Conservation (phyloP, 305 asterid genomes). For the Fraxinus velutina region DNA sequence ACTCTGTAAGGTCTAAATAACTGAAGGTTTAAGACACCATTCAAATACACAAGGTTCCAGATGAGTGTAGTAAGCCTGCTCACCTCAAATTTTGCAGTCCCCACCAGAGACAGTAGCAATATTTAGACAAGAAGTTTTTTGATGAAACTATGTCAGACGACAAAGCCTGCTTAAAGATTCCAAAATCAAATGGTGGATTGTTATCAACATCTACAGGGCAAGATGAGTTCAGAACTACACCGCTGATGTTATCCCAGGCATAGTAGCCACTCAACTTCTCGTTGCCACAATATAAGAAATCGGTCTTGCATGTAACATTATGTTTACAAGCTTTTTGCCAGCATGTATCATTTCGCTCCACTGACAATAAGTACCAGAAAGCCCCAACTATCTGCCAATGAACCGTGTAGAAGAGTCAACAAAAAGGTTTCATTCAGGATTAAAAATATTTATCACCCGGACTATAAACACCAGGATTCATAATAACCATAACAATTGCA, state of each 20-base stretch:
- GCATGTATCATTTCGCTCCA: slow-evolving; percentile 90
- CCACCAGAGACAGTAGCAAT: slow-evolving; percentile 99
- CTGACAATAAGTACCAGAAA: slow-evolving; percentile 93
- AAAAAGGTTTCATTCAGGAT: slow-evolving; percentile 4
- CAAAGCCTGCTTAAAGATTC: slow-evolving; percentile 87
- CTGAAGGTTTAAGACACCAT: slow-evolving; percentile 3
- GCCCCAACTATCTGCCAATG: slow-evolving; percentile 92
- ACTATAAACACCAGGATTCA: background rate
- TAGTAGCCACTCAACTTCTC: slow-evolving; percentile 44
- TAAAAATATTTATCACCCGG: slow-evolving; percentile 12
- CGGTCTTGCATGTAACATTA: slow-evolving; percentile 41
- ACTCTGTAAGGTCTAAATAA: background rate
- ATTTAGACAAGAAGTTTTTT: slow-evolving; percentile 63
- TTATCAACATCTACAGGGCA: slow-evolving; percentile 60
- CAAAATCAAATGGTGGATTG: slow-evolving; percentile 84
- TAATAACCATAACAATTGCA: background rate
- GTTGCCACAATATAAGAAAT: slow-evolving; percentile 85
- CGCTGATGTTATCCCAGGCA: slow-evolving; percentile 62
- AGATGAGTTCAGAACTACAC: slow-evolving; percentile 41
- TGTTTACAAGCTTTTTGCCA: slow-evolving; percentile 86
- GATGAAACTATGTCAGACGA: slow-evolving; percentile 75
- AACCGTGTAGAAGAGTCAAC: slow-evolving; percentile 12
- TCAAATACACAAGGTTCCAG: background rate
- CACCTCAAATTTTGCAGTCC: slow-evolving; percentile 98
- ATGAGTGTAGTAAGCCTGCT: slow-evolving; percentile 14